Percentiles rank a stretch among this genome's conserved stretches.
phyloP scores from a whole-genome alignment of 768 basidiomycete species.

The Amanita inopinata region DNA sequence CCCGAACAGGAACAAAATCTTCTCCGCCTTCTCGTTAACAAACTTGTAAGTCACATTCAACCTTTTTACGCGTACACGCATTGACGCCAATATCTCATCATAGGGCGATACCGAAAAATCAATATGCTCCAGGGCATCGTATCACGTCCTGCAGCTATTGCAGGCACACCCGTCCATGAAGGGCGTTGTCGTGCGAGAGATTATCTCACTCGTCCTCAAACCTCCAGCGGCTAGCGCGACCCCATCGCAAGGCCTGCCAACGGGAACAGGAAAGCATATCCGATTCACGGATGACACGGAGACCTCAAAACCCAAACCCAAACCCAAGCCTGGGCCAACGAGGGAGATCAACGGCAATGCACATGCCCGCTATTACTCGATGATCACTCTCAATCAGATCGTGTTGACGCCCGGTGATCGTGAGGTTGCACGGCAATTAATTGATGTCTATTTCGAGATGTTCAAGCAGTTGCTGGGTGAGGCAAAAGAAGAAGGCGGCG shows the following conservation, averaged over 20 bases:
- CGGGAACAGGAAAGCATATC: slow-evolving; percentile 35
- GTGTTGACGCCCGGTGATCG: slow-evolving; percentile 60
- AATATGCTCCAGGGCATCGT: slow-evolving; percentile 82
- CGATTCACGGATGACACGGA: slow-evolving; percentile 36
- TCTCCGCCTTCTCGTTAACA: slow-evolving; percentile 85
- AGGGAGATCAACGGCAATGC: slow-evolving; percentile 36
- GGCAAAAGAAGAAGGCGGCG: no score
- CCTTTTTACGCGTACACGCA: neutral
- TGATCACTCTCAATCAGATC: slow-evolving; percentile 93
- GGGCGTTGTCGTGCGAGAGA: slow-evolving; percentile 76
- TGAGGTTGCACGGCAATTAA: slow-evolving; percentile 65
- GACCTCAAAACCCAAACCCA: slow-evolving; percentile 21
- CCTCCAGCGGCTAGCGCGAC: slow-evolving; percentile 33
- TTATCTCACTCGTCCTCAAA: slow-evolving; percentile 67
- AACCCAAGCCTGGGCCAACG: slow-evolving; percentile 18
- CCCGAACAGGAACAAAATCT: slow-evolving; percentile 98
- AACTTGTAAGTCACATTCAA: slow-evolving; percentile 51
- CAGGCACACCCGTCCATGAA: slow-evolving; percentile 95
- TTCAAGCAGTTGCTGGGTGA: slow-evolving; percentile 84
- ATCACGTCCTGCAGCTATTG: slow-evolving; percentile 81
- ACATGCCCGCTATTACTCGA: slow-evolving; percentile 85
- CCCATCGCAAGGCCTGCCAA: slow-evolving; percentile 21
- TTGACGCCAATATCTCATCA: no score
- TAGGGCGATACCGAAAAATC: slow-evolving; percentile 87
- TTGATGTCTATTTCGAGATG: slow-evolving; percentile 90